Conservation (phyloP, 2,329 filamentous ascomycete species). For the Fusarium ramigenum region DNA sequence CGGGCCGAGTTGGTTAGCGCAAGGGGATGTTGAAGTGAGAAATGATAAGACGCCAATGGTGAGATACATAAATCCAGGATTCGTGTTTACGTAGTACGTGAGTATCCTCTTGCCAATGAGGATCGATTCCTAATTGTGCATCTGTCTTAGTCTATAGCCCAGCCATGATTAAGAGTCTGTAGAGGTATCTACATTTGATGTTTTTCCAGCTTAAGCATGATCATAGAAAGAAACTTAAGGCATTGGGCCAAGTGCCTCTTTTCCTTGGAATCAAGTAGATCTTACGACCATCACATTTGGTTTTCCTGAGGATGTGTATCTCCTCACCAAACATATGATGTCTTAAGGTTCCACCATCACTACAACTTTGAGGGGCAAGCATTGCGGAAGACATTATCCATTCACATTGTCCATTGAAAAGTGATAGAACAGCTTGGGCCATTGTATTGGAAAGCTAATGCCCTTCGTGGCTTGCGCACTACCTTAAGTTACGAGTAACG, state of each 20-base stretch:
- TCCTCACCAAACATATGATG: neutral
- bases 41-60: constrained; percentile 5
- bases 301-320: neutral
- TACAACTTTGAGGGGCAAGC: constrained; percentile 1
- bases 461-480: constrained; percentile 12
- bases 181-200: constrained; percentile 1
- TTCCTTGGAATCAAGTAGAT: neutral
- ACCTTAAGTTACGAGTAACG: neutral
- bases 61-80: constrained; percentile 5
- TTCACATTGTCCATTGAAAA: neutral
- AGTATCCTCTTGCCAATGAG: neutral
- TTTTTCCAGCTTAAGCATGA: neutral
- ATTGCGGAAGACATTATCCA: neutral
- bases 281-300: neutral
- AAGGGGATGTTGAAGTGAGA: constrained; percentile 12
- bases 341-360: constrained; percentile 6
- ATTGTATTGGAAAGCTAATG: neutral
- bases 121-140: neutral
- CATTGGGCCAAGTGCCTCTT: neutral
- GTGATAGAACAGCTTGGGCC: neutral
- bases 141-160: neutral
- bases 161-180: neutral
- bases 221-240: neutral
- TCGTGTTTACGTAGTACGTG: constrained; percentile 6
- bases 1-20: constrained; percentile 30